phyloP scores from a whole-genome alignment of 2,329 filamentous ascomycete genomes.

The Ceratocystis papillata region DNA sequence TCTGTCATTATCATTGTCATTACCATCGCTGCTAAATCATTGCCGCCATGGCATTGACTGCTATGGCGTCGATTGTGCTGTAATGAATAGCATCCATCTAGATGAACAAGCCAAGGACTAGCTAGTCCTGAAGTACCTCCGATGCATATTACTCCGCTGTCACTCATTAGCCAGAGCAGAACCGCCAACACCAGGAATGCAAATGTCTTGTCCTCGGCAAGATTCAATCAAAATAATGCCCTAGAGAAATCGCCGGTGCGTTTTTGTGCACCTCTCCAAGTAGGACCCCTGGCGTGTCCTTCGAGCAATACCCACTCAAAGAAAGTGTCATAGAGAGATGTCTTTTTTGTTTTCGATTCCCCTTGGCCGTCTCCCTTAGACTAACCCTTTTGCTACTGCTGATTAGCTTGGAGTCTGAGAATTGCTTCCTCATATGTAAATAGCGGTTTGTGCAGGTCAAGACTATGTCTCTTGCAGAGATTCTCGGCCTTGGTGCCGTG shows the following conservation, averaged over 20 bases:
- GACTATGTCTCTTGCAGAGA: background rate
- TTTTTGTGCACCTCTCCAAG: background rate
- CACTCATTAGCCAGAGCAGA: background rate
- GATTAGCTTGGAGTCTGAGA: background rate
- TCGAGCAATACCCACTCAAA: too few species aligned
- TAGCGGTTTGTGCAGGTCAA: background rate
- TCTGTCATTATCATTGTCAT: background rate
- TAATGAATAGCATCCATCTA: too few species aligned
- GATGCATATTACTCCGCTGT: background rate
- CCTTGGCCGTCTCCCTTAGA: background rate
- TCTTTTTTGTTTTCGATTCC: slow-evolving; percentile 1
- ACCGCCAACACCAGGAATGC: background rate
- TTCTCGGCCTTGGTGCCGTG: background rate
- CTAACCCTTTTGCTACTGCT: background rate
- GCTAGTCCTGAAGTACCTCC: too few species aligned
- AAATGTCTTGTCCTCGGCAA: background rate
- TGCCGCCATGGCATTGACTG: too few species aligned
- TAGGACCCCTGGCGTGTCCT: too few species aligned
- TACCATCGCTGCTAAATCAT: too few species aligned
- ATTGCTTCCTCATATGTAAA: background rate
- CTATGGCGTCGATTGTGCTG: too few species aligned
- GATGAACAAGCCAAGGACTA: too few species aligned
- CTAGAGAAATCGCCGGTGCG: background rate
- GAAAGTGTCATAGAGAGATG: background rate
- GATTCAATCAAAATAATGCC: background rate